Percentiles rank a stretch among this genome's conserved stretches.
Evolutionary conservation across 345 rosid species (phyloP).

Genomic region (Eucalyptus albens): DNA sequence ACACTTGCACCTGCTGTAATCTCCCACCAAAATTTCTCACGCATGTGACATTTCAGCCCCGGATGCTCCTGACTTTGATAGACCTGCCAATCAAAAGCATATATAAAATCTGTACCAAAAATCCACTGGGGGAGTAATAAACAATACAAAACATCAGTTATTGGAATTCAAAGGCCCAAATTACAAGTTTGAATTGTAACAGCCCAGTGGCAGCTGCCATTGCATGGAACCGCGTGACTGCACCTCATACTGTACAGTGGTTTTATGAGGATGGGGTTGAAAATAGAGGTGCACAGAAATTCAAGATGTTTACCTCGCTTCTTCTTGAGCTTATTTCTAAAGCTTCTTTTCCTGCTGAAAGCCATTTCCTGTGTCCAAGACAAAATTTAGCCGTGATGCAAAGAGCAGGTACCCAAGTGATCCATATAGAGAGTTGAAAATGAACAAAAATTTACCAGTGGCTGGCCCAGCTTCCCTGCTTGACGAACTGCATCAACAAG

Average conservation of each 20-base stretch:
- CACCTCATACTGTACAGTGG: neutral
- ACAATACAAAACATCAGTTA: neutral
- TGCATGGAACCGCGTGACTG: neutral
- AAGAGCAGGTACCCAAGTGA: neutral
- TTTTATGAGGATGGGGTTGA: neutral
- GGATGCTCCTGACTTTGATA: neutral
- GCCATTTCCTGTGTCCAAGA: slow-evolving; percentile 39
- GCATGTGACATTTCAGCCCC: neutral
- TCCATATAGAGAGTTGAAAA: neutral
- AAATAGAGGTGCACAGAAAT: neutral
- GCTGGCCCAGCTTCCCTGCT: slow-evolving; percentile 62
- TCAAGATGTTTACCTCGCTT: slow-evolving; percentile 10
- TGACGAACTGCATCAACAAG: slow-evolving; percentile 75
- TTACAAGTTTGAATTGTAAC: neutral
- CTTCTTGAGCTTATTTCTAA: slow-evolving; percentile 70
- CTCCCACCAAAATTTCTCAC: neutral
- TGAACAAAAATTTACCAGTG: slow-evolving; percentile 47
- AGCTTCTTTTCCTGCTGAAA: slow-evolving; percentile 70
- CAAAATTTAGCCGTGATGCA: neutral
- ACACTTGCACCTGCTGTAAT: neutral
- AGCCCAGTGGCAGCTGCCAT: neutral
- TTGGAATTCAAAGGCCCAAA: neutral
- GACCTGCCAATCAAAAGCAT: neutral
- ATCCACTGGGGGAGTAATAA: neutral
- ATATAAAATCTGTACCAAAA: neutral